Percentiles rank a stretch among this genome's conserved stretches.
Evolutionary conservation across 257 asterid genomes (phyloP).

Genomic region (Jacaranda copaia): DNA sequence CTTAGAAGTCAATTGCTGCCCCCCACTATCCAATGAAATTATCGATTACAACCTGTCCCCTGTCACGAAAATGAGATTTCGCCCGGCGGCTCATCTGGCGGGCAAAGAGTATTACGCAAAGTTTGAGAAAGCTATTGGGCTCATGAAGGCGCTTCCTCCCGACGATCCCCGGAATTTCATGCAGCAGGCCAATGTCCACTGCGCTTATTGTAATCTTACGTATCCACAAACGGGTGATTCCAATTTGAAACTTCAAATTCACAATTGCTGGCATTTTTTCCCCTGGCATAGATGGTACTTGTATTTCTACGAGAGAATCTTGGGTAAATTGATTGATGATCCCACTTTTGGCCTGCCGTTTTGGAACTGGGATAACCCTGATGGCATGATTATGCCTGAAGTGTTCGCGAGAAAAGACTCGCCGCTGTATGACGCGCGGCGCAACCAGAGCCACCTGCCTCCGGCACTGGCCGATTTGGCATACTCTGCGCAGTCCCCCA

Average conservation of each 20-base stretch:
- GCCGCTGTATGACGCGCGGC: slow-evolving; percentile 37
- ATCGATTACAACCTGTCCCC: slow-evolving; percentile 45
- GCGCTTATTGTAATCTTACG: slow-evolving; percentile 57
- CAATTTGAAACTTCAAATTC: slow-evolving; percentile 46
- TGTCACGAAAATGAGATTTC: slow-evolving; percentile 32
- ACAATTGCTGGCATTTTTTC: slow-evolving; percentile 52
- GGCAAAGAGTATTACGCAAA: slow-evolving; percentile 45
- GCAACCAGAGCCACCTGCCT: slow-evolving; percentile 44
- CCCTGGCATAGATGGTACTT: no score
- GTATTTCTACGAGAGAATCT: slow-evolving; percentile 33
- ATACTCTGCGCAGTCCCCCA: slow-evolving; percentile 34
- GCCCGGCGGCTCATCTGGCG: slow-evolving; percentile 52
- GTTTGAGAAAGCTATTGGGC: slow-evolving; percentile 42
- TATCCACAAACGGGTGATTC: slow-evolving; percentile 45
- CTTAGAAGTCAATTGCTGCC: slow-evolving; percentile 52
- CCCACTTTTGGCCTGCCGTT: slow-evolving; percentile 52
- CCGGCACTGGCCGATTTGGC: slow-evolving; percentile 44
- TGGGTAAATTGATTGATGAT: slow-evolving; percentile 50
- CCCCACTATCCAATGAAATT: slow-evolving; percentile 28
- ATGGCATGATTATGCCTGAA: slow-evolving; percentile 43
- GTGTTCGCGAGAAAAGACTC: slow-evolving; percentile 15
- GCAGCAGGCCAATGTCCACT: slow-evolving; percentile 62
- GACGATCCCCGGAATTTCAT: slow-evolving; percentile 51
- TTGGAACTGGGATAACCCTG: slow-evolving; percentile 60
- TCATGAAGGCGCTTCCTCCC: slow-evolving; percentile 50